A percentile compares a stretch with the other conserved stretches of the same genome.
These are phyloP conservation scores for Cercospora citrullina DNA, from an alignment of 2,329 filamentous ascomycete species.

Conservation along the genomic window DNA sequence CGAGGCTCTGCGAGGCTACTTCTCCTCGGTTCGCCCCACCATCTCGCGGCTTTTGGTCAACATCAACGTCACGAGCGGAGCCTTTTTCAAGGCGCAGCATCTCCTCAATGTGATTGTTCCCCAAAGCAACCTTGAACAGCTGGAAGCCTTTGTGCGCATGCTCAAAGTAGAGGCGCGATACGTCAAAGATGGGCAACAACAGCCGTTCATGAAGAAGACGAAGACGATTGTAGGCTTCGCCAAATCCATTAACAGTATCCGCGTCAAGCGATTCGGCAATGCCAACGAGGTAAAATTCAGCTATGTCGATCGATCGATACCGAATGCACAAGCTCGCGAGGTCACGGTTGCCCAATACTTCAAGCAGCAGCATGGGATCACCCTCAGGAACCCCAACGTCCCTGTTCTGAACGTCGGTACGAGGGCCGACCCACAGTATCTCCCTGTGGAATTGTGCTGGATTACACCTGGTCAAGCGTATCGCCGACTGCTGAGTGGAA, in stretches of 20 bases:
- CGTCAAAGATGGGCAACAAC: constrained; percentile 27
- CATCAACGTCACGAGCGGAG: constrained; percentile 61
- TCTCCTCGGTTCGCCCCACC: constrained; percentile 60
- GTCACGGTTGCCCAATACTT: constrained; percentile 58
- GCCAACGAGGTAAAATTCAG: constrained; percentile 56
- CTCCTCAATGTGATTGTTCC: constrained; percentile 39
- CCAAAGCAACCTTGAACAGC: constrained; percentile 9
- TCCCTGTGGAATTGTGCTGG: constrained; percentile 66
- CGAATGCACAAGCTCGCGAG: constrained; percentile 38
- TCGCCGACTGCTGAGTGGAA: constrained; percentile 58
- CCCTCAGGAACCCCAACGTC: constrained; percentile 53
- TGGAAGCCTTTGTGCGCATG: constrained; percentile 34
- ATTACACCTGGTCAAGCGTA: constrained; percentile 66
- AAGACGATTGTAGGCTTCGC: constrained; percentile 53
- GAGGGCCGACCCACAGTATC: constrained; percentile 57
- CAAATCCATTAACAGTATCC: constrained; percentile 26
- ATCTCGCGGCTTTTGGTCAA: constrained; percentile 61
- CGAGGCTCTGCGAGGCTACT: constrained; percentile 61
- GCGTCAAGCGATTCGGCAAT: constrained; percentile 32
- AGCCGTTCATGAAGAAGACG: constrained; percentile 33
- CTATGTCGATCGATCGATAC: constrained; percentile 22
- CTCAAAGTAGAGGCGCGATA: constrained; percentile 35
- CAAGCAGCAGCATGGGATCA: constrained; percentile 43
- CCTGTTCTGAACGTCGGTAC: constrained; percentile 63
- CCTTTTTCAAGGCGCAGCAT: constrained; percentile 54